Conservation (phyloP, 176 grass and related monocot species). For the Areca catechu region DNA sequence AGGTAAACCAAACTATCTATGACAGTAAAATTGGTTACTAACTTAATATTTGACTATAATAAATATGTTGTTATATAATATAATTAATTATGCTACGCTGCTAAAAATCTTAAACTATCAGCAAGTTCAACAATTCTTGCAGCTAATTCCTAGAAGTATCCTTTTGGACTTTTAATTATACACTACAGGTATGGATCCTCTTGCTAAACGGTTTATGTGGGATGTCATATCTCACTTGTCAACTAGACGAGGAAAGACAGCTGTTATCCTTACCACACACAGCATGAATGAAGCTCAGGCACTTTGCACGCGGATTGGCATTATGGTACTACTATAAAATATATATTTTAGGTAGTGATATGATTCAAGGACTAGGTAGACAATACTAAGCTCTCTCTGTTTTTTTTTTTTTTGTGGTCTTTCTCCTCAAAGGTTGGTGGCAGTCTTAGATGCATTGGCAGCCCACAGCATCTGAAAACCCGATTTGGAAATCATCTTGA, state of each 20-base stretch:
- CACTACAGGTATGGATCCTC: constrained; percentile 39
- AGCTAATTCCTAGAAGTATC: too few species aligned
- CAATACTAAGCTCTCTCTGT: not conserved
- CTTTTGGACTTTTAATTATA: not conserved
- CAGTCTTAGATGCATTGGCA: constrained; percentile 33
- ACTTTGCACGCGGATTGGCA: constrained; percentile 39
- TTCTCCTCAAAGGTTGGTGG: constrained; percentile 24
- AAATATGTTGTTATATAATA: too few species aligned
- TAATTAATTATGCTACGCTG: too few species aligned
- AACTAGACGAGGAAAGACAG: constrained; percentile 39
- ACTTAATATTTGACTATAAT: not conserved
- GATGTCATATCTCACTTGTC: constrained; percentile 45
- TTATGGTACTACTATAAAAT: constrained; percentile 28
- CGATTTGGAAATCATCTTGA: constrained; percentile 48
- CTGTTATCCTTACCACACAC: constrained; percentile 44
- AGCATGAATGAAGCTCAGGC: constrained; percentile 57
- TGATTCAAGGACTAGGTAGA: too few species aligned
- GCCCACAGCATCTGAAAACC: constrained; percentile 43
- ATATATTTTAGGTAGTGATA: too few species aligned
- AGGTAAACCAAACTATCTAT: constrained; percentile 19
- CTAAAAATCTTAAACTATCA: too few species aligned
- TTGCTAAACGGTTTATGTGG: constrained; percentile 53
- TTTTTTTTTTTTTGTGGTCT: constrained; percentile 1
- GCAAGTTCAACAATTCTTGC: too few species aligned
- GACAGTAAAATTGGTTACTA: not conserved